Evolutionary conservation across 1,284 basidiomycete genomes (phyloP).

Genomic region (Microbotryum scabiosae): DNA sequence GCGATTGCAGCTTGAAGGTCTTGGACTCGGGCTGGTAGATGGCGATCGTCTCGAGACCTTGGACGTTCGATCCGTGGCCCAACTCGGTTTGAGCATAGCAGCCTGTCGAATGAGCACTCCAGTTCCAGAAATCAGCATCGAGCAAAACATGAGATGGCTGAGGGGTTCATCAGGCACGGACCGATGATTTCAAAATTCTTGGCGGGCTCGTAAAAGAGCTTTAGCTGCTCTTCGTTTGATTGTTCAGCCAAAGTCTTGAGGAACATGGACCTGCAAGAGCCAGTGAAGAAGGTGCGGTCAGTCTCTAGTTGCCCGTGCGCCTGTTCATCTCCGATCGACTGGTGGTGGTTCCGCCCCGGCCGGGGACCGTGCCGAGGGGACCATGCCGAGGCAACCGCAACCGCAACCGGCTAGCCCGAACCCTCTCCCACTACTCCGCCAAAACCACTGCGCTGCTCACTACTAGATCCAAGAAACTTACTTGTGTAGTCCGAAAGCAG

Average conservation of each 20-base stretch:
- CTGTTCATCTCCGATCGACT: too few relatives aligned
- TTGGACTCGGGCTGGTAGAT: slow-evolving; percentile 60
- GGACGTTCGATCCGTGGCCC: slow-evolving; percentile 69
- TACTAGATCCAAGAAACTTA: neutral
- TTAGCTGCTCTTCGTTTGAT: slow-evolving; percentile 15
- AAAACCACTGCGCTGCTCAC: too few relatives aligned
- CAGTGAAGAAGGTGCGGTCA: too few relatives aligned
- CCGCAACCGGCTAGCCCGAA: too few relatives aligned
- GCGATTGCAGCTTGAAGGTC: slow-evolving; percentile 68
- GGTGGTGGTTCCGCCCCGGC: too few relatives aligned
- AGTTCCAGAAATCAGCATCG: neutral
- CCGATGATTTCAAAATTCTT: slow-evolving; percentile 55
- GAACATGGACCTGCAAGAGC: slow-evolving; percentile 8
- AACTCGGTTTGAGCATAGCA: slow-evolving; percentile 44
- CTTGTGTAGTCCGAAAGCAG: slow-evolving; percentile 19
- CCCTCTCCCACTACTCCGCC: too few relatives aligned
- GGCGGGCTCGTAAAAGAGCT: slow-evolving; percentile 49
- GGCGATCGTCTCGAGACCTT: slow-evolving; percentile 64
- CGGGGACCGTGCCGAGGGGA: too few relatives aligned
- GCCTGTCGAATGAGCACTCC: slow-evolving; percentile 21
- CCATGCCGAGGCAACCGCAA: too few relatives aligned
- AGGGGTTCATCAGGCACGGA: neutral
- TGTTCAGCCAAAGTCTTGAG: slow-evolving; percentile 7
- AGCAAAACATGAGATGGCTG: slow-evolving; percentile 41
- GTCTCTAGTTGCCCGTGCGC: too few relatives aligned